These are phyloP conservation scores for rapeseed (Brassica napus) DNA, from an alignment of 345 rosid species.

Conservation along the genomic window Da-Ae NC_063448.1:20435001-20435500, in stretches of 20 bases:
- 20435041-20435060: constrained; percentile 21
- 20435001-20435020: neutral
- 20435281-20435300: neutral
- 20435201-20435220: neutral
- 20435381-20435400: neutral
- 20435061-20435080: neutral
- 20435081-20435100: constrained; percentile 5
- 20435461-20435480: neutral
- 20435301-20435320: neutral
- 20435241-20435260: neutral
- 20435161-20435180: neutral
- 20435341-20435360: neutral
- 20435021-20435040: neutral
- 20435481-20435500: neutral
- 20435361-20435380: neutral
- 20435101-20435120: neutral
- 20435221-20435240: constrained; percentile 17
- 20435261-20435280: neutral
- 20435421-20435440: neutral
- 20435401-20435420: neutral
- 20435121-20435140: constrained; percentile 1
- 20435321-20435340: neutral
- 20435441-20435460: neutral
- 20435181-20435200: neutral
- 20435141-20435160: neutral